phyloP scores from a whole-genome alignment of 306 rosid species.

The Dalbergia cultrata region DNA sequence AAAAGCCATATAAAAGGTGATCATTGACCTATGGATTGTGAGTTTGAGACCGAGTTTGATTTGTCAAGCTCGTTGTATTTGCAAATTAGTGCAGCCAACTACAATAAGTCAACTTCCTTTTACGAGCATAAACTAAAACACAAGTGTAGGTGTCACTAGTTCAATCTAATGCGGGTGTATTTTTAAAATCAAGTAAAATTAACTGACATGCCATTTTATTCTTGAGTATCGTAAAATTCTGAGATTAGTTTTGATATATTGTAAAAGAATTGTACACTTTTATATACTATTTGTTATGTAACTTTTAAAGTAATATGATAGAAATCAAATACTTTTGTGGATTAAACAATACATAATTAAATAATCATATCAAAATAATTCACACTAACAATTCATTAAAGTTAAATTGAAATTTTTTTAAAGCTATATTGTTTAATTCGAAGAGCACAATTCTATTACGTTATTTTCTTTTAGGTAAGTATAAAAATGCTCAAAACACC shows the following conservation, averaged over 20 bases:
- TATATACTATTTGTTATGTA: too few relatives aligned
- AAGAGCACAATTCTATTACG: neutral
- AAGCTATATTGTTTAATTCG: neutral
- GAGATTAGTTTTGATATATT: too few relatives aligned
- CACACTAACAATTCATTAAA: too few relatives aligned
- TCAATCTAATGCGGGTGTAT: neutral
- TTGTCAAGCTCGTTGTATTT: conserved; percentile 16
- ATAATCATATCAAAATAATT: too few relatives aligned
- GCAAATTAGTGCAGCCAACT: conserved; percentile 14
- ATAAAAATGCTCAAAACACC: too few relatives aligned
- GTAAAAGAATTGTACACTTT: too few relatives aligned
- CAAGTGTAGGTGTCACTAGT: neutral
- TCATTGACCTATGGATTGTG: conserved; percentile 20
- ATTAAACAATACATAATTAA: too few relatives aligned
- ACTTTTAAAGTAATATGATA: too few relatives aligned
- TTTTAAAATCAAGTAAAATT: neutral
- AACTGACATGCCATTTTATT: neutral
- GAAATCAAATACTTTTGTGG: too few relatives aligned
- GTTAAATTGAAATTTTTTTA: neutral
- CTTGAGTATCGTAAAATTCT: neutral
- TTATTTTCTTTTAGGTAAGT: too few relatives aligned
- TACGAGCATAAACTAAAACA: conserved; percentile 16
- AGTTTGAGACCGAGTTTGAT: conserved; percentile 33
- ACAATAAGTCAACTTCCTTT: conserved; percentile 45
- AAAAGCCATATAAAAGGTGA: conserved; percentile 18